Percentiles rank a stretch among this genome's conserved stretches.
Evolutionary conservation across 177 flowering plant genomes (phyloP).

Genomic region (Telopea speciosissima): DNA sequence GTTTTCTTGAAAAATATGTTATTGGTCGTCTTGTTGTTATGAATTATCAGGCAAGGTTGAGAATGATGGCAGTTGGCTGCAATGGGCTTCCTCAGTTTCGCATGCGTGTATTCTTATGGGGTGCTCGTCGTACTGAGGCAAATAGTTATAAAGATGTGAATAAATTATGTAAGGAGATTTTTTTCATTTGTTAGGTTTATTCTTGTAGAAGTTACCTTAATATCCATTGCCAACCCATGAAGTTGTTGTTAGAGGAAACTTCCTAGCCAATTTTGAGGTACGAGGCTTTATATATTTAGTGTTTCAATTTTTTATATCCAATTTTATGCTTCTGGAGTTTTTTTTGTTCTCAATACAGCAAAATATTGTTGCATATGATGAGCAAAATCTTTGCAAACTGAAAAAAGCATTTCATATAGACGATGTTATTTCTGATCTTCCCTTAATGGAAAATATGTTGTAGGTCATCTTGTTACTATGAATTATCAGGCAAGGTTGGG

Average conservation of each 20-base stretch:
- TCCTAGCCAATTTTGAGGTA: conserved; percentile 71
- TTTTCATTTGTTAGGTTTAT: neutral
- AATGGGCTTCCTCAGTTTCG: no score
- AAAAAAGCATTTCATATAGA: conserved; percentile 31
- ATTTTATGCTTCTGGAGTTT: no score
- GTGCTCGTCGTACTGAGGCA: conserved; percentile 53
- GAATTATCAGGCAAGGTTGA: no score
- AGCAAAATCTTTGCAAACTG: conserved; percentile 11
- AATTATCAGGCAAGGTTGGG: conserved; percentile 64
- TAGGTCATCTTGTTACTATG: conserved; percentile 49
- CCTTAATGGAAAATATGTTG: conserved; percentile 69
- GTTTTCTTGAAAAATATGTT: no score
- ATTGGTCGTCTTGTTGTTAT: no score
- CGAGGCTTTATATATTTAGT: neutral
- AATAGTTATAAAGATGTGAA: neutral
- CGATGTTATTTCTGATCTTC: no score
- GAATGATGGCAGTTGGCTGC: no score
- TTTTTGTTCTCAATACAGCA: conserved; percentile 19
- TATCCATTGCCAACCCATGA: no score
- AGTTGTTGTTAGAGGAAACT: conserved; percentile 44
- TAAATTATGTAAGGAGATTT: neutral
- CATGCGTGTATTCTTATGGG: no score
- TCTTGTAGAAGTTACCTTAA: conserved; percentile 55
- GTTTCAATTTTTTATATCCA: no score
- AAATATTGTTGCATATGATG: no score